Percentiles rank a stretch among this genome's conserved stretches.
These are phyloP conservation scores for Hyaloperonospora arabidopsidis DNA, from an alignment of 352 stramenopile genomes.

Conservation along the genomic window DNA sequence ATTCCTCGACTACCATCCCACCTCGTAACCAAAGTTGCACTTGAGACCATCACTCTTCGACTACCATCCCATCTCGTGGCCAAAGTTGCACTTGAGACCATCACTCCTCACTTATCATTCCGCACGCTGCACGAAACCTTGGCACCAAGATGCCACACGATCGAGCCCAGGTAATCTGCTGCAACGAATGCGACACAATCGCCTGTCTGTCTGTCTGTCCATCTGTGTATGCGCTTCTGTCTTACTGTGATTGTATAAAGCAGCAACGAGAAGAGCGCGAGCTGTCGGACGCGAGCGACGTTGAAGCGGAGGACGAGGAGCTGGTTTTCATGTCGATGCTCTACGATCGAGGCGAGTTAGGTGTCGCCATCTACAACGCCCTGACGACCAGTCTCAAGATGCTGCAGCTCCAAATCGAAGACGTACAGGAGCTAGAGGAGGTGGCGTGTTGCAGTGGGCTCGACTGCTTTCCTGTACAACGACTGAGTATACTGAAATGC, in stretches of 20 bases:
- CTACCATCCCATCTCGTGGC: too few relatives aligned
- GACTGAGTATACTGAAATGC: neutral
- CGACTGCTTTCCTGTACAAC: neutral
- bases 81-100: slow-evolving; percentile 17
- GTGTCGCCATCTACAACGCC: slow-evolving; percentile 70
- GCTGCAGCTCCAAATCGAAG: slow-evolving; percentile 39
- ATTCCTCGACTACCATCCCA: too few relatives aligned
- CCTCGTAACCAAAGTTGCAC: slow-evolving; percentile 4
- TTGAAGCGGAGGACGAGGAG: slow-evolving; percentile 36
- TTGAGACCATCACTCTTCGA: too few relatives aligned
- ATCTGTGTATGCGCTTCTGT: too few relatives aligned
- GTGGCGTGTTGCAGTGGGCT: slow-evolving; percentile 21
- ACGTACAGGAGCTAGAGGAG: slow-evolving; percentile 38
- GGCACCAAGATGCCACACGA: slow-evolving; percentile 9
- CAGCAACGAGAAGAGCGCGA: slow-evolving; percentile 11
- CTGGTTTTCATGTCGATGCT: slow-evolving; percentile 65
- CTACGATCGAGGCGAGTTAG: slow-evolving; percentile 55
- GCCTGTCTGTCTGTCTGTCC: too few relatives aligned
- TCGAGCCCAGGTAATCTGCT: slow-evolving; percentile 12
- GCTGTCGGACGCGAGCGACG: slow-evolving; percentile 21
- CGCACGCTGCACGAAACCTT: slow-evolving; percentile 4
- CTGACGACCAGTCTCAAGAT: slow-evolving; percentile 58
- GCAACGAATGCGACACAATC: neutral
- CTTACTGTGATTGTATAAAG: slow-evolving; percentile 1
- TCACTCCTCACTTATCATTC: slow-evolving; percentile 17